Evolutionary conservation across 805 yeast genomes (phyloP), one percentile per base, ranked within the genome.

Genomic region (Naumovozyma dairenensis): DNA sequence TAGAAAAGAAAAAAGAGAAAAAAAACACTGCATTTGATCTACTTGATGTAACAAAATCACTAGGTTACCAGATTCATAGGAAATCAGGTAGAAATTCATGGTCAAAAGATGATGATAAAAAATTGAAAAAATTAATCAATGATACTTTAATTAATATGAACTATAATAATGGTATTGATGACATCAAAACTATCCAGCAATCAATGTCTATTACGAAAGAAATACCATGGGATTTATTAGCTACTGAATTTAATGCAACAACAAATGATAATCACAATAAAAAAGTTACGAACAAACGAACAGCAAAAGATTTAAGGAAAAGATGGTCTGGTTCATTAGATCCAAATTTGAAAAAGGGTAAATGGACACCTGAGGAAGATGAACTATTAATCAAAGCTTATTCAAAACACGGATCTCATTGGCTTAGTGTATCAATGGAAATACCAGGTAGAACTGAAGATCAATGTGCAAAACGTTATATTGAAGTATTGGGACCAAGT

Each of bases 391-490:
- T 79, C 16, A 64, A 67, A 33, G 85, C 92, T 2, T 81, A 71
- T 53, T 62, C 70, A 31, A 69, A 66, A 43, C 69, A 72, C 52
- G 96, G 96, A 0, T 69, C 94, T 0, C 71, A 77, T 20, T 87
- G 96, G 96, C 82, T 81, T 42, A 78, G 78, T 46, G 86, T 87
- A 8, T 76, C 94, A 0, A 59, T 67, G 32, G 77, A 72, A 34
- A 80, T 87, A 9, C 72, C 74, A 3, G 94, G 95, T 4, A 67
- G 96, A 51, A 87, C 94, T 0, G 95, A 86, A 49, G 96, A 86
- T 56, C 96, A 87, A 61, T 87, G 97, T 63, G 83, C 94, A 2
- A 87, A 87, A 51, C 63, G 96, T 47, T 87, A 83, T 53, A 74
- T 78, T 12, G 96, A 87, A 49, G 95, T 85, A 2, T 57, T 87